Evolutionary conservation across 805 yeast species (phyloP), one percentile per base, ranked within the genome.

Genomic region (Wickerhamiella sergipiensis): DNA sequence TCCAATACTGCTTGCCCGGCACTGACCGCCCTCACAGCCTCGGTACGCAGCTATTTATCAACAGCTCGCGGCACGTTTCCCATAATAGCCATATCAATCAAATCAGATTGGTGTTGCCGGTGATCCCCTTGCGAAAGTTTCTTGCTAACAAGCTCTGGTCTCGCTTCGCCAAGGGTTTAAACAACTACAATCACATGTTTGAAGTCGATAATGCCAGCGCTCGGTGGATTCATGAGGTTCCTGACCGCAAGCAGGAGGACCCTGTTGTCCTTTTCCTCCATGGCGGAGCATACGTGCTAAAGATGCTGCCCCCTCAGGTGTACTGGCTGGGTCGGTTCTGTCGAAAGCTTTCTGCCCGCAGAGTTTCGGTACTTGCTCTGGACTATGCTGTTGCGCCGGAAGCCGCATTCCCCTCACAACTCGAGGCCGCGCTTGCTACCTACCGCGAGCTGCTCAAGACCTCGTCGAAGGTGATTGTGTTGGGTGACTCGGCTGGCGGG

Each of bases 401-500:
- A 7, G 52, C 51, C 10, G 23, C 33, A 43, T 64, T 44, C 51
- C 67, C 69, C 8, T 45, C 44, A 7, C 68, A 64, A 49, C 53
- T 64, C 19, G 47, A 53, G 19, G 65, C 65, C 49, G 54, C 59
- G 3, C 52, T 57, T 3, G 47, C 52, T 12, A 50, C 56, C 13
- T 53, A 57, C 45, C 50, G 50, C 12, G 54, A 48, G 36, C 53
- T 65, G 38, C 44, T 49, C 19, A 44, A 57, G 40, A 40, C 55
- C 1, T 55, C 57, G 43, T 29, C 52, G 26, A 53, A 59, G 44
- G 53, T 65, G 45, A 50, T 62, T 2, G 24, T 63, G 6, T 46
- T 55, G 43, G 68, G 68, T 22, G 68, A 65, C 48, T 65, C 68
- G 7, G 67, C 67, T 17, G 68, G 68, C 29, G 68, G 61, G 0